Evolutionary conservation across 306 rosid species (phyloP), one percentile per base, ranked within the genome.

Genomic region (Adenanthera pavonina): DNA sequence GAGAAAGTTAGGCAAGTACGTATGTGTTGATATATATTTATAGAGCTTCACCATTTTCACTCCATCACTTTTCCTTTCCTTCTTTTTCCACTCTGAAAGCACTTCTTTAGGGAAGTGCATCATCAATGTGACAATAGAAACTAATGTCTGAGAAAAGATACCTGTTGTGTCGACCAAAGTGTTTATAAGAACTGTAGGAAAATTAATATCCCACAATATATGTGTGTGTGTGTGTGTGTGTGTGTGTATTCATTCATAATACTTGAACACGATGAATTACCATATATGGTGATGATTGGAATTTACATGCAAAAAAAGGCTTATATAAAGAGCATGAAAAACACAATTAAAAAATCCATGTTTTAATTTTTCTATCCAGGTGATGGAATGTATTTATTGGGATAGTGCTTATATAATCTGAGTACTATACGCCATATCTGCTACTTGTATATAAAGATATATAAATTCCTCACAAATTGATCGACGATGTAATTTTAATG

Each of bases 321-420:
- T 20, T 19, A 57, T 8, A 59, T 59, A 20, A 19, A 25, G n/a
- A 56, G 14, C 30, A 14, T 30, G 11, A 56, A n/a, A 12, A 19
- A 7, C 33, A n/a, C 33, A 56, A 56, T 20, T 8, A 2, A 59
- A 59, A 9, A 61, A 5, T n/a, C 35, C 48, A 49, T 2, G 49
- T 78, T 71, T 34, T n/a, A 62, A 65, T 66, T 81, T 66, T 52
- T 8, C 33, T 7, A 54, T 69, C 43, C 16, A 48, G 51, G 46
- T 25, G 61, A 69, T 69, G 80, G 69, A 61, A 82, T 66, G 78
- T 67, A 57, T 81, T 77, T 78, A 81, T 59, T 78, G 47, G 74
- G 74, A 57, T 0, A 2, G 19, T 16, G 1, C 25, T 2, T 6
- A 2, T n/a, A 6, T 54, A 1, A 6, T n/a, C 34, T 46, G n/a